Base-by-base conservation (phyloP, 805 yeast species). In the Ogataea paradorogensis region DNA sequence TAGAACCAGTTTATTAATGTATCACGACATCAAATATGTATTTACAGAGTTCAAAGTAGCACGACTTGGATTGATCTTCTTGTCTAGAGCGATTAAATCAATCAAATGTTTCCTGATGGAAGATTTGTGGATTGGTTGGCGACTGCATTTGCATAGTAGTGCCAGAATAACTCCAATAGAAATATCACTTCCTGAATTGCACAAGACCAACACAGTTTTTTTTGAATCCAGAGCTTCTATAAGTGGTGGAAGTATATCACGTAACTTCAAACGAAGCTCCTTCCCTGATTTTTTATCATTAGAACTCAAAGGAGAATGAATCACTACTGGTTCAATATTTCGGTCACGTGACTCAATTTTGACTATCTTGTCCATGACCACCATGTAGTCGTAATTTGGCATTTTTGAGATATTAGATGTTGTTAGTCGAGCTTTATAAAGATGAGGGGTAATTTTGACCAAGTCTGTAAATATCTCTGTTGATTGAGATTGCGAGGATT, bases 31-130 rank as follows among this genome's bases (percentile, higher is more conserved):
- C 22, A 82, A 48, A 44, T 47, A 76, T 2, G 78, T 60, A 46
- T 86, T 83, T 2, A 84, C 78, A 21, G 90, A 74, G 50, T 82
- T 89, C 28, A 86, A 63, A 0, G 95, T 83, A 9, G 86, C 80
- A 35, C 96, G 66, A 40, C 89, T 80, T 0, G 95, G 95, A 44
- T 86, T 84, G 4, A 75, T 76, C 28, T 71, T 74, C n/a, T 73
- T 56, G 36, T 47, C 46, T 7, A 63, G 57, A 3, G 70, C 61
- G 13, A 73, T 66, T 3, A 87, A 51, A 32, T 57, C 58, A 2
- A 78, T 73, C 22, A 87, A 61, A 39, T 83, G 80, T 42, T 70
- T 70, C 40, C 78, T 72, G 4, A 60, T 51, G 1, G 33, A 9
- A 3, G 38, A 37, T 26, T 60, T 60, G 18, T 45, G 45, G 1